Evolutionary conservation across 768 basidiomycete genomes (phyloP).

Genomic region (Tulasnella sp.): DNA sequence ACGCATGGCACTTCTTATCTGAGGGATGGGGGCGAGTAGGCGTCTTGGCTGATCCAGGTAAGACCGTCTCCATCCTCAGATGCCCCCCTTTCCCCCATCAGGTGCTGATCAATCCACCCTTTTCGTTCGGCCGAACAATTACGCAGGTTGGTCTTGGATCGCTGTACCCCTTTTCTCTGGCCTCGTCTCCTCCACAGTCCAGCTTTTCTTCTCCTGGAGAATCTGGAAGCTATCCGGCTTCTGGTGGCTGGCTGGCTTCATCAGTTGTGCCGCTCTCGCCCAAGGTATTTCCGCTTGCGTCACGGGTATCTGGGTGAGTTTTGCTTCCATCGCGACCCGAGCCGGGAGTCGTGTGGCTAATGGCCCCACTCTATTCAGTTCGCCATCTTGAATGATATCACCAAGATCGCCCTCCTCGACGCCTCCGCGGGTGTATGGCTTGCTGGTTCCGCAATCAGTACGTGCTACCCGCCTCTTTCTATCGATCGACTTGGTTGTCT

Average conservation of each 20-base stretch:
- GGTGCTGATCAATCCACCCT: background rate
- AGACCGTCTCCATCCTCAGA: background rate
- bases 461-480: background rate
- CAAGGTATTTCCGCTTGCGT: constrained; percentile 25
- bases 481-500: background rate
- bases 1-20: constrained; percentile 27
- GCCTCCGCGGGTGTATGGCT: constrained; percentile 26
- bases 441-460: constrained; percentile 21
- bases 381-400: constrained; percentile 24
- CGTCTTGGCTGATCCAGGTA: constrained; percentile 21
- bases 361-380: constrained; percentile 13
- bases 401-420: constrained; percentile 22
- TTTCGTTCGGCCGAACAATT: background rate
- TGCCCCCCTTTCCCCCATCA: background rate
- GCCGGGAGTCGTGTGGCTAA: background rate
- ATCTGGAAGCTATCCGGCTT: constrained; percentile 26
- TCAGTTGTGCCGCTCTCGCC: constrained; percentile 13
- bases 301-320: constrained; percentile 24
- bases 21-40: constrained; percentile 22
- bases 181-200: constrained; percentile 23
- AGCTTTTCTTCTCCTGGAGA: constrained; percentile 28
- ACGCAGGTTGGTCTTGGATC: constrained; percentile 27
- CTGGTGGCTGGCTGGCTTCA: constrained; percentile 16
- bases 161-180: constrained; percentile 27
- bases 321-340: background rate